Base-by-base conservation (phyloP, 805 yeast species). In the Citeromyces matritensis region DNA sequence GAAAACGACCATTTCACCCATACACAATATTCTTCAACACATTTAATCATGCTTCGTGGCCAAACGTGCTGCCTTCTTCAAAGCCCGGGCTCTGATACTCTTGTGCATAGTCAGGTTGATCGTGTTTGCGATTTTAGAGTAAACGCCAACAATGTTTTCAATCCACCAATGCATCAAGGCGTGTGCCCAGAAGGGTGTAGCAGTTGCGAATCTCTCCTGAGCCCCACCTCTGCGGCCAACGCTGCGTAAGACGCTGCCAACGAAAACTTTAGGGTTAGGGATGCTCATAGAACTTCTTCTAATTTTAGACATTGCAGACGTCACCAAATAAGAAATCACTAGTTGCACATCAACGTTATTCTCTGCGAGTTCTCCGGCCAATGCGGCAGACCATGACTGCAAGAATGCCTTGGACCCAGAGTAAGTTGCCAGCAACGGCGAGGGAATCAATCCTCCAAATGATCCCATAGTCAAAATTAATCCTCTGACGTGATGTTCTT, bases 321-420 rank as follows among this genome's bases (percentile, higher is more conserved):
- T 79, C 26, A 91, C 97, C 43, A 91, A 63, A 55, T 91, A 91
- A 7, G 95, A 82, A 29, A 86, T 53, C 21, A 81, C 75, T 27
- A 84, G 59, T 55, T 88, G 85, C 35, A 84, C 96, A 47, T 91
- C 98, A 40, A 91, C 67, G 14, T 74, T 71, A 33, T 67, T 51
- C 1, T 69, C 53, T 33, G 63, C 58, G 45, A 91, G 64, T 55
- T 91, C 98, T 24, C 86, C 85, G 11, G 95, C 80, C 42, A 91
- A 63, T 1, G 95, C 85, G 32, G 69, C 60, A 30, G 91, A 81
- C 97, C 98, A 91, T 36, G 74, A 71, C 58, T 91, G 96, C 49
- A 91, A 65, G 54, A 91, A 91, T 5, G 94, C 84, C 60, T 91
- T 91, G 30, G 96, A 84, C 15, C 98, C 98, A 12, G 96, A 80